Evolutionary conservation across 2,329 filamentous ascomycete genomes (phyloP), one percentile per base, ranked within the genome.

Genomic region (Exophiala oligosperma): DNA sequence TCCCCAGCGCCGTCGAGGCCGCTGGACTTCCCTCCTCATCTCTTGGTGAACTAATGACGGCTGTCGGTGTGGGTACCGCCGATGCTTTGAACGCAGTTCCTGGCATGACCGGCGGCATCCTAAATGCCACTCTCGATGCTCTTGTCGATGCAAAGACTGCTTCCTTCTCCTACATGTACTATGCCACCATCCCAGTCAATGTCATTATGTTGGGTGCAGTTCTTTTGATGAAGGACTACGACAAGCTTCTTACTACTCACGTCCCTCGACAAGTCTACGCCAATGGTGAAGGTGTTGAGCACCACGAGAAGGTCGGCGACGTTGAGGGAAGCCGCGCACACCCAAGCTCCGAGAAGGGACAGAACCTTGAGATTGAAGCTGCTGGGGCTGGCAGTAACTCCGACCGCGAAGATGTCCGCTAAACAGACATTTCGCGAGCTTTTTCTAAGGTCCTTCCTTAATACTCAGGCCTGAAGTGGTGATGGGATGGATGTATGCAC

Each of bases 291-390:
- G 47, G 47, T 49, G 47, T 29, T 28, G 47, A 49, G 32, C 32
- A 35, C 41, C 41, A 46, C 41, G 41, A 46, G 41, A 46, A 46
- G 41, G 11, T 46, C 41, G 41, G 41, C 41, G 41, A 46, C 41
- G 41, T 46, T 46, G 41, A 46, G 41, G 41, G 41, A 46, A 46
- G 41, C 41, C 41, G 8, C 24, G 14, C 41, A 46, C 41, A 46
- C 41, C 41, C 41, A 46, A 46, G 41, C 41, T 46, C 41, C 9
- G 41, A 46, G 41, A 46, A 46, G 41, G 41, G 5, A 46, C 41
- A 46, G 41, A 46, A 46, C 41, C 41, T 46, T 46, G 41, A 46
- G 41, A 46, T 46, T 46, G 41, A 46, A 46, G 41, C 41, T 46
- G 41, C 41, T 26, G 41, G 8, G 8, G 41, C 41, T 46, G 41